These are phyloP conservation scores for Erigeron philadelphicus DNA, from an alignment of 140 eudicot genomes.

Conservation along the genomic window DNA sequence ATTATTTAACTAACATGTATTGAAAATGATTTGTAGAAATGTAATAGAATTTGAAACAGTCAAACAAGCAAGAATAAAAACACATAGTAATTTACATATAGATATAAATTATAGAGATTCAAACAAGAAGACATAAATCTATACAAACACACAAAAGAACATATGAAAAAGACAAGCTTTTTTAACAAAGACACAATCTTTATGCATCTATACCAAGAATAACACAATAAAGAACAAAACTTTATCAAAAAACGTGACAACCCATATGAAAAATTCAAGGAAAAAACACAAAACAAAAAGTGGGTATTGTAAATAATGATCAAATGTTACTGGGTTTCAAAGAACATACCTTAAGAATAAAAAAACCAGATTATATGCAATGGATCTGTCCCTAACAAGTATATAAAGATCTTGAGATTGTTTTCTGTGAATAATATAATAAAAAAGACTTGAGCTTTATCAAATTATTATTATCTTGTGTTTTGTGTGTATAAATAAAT, in stretches of 20 bases:
- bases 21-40: neutral
- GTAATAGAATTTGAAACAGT: slow-evolving; percentile 22
- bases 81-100: neutral
- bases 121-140: slow-evolving; percentile 18
- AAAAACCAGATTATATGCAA: neutral
- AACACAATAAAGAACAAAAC: slow-evolving; percentile 8
- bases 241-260: neutral
- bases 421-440: slow-evolving; percentile 17
- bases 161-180: slow-evolving; percentile 1
- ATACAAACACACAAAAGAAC: slow-evolving; percentile 4
- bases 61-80: slow-evolving; percentile 16
- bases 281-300: slow-evolving; percentile 24
- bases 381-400: slow-evolving; percentile 21
- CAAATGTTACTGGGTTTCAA: neutral
- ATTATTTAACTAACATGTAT: slow-evolving; percentile 6
- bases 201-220: slow-evolving; percentile 26
- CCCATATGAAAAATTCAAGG: neutral
- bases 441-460: slow-evolving; percentile 20
- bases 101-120: neutral
- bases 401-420: slow-evolving; percentile 31
- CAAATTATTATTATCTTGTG: neutral
- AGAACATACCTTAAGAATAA: slow-evolving; percentile 24
- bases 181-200: neutral
- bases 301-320: slow-evolving; percentile 25
- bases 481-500: neutral